phyloP scores from a whole-genome alignment of 192 early-diverging fungal species.

The Coemansia sp. region DNA sequence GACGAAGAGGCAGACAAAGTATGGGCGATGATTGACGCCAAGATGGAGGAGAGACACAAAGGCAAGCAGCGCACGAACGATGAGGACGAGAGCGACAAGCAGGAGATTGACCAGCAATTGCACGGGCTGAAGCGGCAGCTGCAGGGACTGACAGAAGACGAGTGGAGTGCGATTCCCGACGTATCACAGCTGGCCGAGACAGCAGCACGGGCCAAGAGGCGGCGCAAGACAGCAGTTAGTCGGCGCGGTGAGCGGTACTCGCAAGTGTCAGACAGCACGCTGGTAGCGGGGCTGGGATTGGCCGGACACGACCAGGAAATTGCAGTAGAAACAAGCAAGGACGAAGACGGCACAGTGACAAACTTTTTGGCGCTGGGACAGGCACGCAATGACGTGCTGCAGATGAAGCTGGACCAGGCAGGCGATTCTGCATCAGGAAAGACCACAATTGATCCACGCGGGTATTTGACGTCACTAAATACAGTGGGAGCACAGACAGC shows the following conservation, averaged over 20 bases:
- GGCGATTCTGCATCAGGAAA: slow-evolving; percentile 84
- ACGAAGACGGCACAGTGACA: slow-evolving; percentile 54
- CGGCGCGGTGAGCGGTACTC: slow-evolving; percentile 37
- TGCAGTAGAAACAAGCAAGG: slow-evolving; percentile 55
- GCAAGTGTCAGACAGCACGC: slow-evolving; percentile 62
- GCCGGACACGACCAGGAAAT: slow-evolving; percentile 53
- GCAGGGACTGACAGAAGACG: slow-evolving; percentile 69
- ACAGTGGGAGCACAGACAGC: slow-evolving; percentile 75
- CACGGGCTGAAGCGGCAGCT: slow-evolving; percentile 85
- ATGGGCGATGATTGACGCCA: slow-evolving; percentile 82
- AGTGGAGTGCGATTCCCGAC: slow-evolving; percentile 77
- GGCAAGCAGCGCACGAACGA: slow-evolving; percentile 68
- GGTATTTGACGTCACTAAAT: slow-evolving; percentile 92
- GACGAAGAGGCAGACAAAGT: slow-evolving; percentile 97
- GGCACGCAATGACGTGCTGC: slow-evolving; percentile 87
- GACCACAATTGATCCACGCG: slow-evolving; percentile 91
- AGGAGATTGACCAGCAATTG: slow-evolving; percentile 88
- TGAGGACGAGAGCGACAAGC: slow-evolving; percentile 58
- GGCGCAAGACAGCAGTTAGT: slow-evolving; percentile 52
- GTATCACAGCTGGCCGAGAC: slow-evolving; percentile 69
- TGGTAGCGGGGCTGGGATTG: slow-evolving; percentile 39
- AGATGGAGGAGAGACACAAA: slow-evolving; percentile 85
- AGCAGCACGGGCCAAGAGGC: slow-evolving; percentile 61
- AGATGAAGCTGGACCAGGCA: slow-evolving; percentile 86
- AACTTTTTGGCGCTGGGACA: slow-evolving; percentile 89